Conservation (phyloP, 495 filamentous ascomycete genomes). For the Pyronema domesticum region DNA sequence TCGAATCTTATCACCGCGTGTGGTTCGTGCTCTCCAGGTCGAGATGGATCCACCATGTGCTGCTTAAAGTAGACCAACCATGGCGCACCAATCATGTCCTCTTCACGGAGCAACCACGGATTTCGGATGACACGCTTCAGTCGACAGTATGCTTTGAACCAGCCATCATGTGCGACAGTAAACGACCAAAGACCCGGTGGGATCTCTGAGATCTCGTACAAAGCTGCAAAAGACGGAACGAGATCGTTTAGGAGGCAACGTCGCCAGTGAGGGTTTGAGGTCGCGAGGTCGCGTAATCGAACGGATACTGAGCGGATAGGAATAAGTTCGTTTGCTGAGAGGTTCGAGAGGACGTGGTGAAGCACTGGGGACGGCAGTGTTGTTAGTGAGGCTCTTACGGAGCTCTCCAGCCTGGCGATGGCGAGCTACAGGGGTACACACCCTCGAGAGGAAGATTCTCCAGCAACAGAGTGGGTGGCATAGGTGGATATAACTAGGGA, state of each 20-base stretch:
- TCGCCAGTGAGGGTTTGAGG: constrained; percentile 19
- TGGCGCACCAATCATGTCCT: constrained; percentile 9
- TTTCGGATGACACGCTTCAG: constrained; percentile 5
- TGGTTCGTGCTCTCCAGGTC: neutral
- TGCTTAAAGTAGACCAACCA: constrained; percentile 23
- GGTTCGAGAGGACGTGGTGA: constrained; percentile 20
- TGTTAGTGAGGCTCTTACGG: neutral
- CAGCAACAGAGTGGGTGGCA: constrained; percentile 13
- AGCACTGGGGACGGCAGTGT: constrained; percentile 10
- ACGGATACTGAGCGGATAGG: constrained; percentile 9
- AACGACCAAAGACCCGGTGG: constrained; percentile 14
- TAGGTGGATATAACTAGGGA: neutral
- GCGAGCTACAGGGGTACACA: constrained; percentile 4
- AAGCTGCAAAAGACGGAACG: constrained; percentile 3
- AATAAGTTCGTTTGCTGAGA: constrained; percentile 8
- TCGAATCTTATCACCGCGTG: constrained; percentile 15
- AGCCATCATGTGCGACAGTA: constrained; percentile 14
- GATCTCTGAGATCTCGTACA: constrained; percentile 12
- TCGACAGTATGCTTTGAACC: constrained; percentile 19
- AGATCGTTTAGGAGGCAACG: constrained; percentile 5
- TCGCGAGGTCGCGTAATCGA: constrained; percentile 10
- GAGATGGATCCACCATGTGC: constrained; percentile 8
- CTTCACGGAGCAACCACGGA: constrained; percentile 10
- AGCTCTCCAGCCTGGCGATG: neutral
- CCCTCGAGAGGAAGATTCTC: constrained; percentile 19